Evolutionary conservation across 2,329 filamentous ascomycete species (phyloP).

Genomic region (Ceratocystis lukuohia): DNA sequence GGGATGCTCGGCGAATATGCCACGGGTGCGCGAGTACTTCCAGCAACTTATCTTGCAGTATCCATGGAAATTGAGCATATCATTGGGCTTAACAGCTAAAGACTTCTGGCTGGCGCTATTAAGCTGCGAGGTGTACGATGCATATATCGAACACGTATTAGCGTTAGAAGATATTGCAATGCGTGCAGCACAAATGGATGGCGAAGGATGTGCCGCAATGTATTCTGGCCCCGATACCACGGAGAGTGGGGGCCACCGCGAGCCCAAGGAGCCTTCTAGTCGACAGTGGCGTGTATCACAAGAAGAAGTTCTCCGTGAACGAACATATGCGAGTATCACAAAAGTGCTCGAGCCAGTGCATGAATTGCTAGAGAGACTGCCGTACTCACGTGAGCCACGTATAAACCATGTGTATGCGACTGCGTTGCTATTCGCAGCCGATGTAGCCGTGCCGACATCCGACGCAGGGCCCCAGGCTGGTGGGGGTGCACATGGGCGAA

Average conservation of each 20-base stretch:
- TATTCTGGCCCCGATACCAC: too few relatives aligned
- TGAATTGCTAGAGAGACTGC: slow-evolving; percentile 51
- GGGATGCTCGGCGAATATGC: slow-evolving; percentile 35
- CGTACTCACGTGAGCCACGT: slow-evolving; percentile 54
- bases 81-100: slow-evolving; percentile 34
- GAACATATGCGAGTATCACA: slow-evolving; percentile 45
- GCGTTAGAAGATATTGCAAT: slow-evolving; percentile 23
- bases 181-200: slow-evolving; percentile 11
- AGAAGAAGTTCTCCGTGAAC: slow-evolving; percentile 19
- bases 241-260: too few relatives aligned
- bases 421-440: slow-evolving; percentile 60
- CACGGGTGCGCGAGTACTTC: slow-evolving; percentile 48
- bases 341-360: slow-evolving; percentile 59
- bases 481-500: slow-evolving; percentile 22
- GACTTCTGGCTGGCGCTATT: slow-evolving; percentile 76
- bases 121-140: slow-evolving; percentile 65
- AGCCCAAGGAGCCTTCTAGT: background rate
- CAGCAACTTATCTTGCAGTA: slow-evolving; percentile 65
- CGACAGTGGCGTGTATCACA: background rate
- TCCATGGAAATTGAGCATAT: slow-evolving; percentile 51
- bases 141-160: slow-evolving; percentile 45
- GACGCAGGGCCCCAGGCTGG: slow-evolving; percentile 21
- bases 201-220: background rate
- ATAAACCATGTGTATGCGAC: slow-evolving; percentile 61
- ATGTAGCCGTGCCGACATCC: slow-evolving; percentile 41